Evolutionary conservation across 257 asterid species (phyloP).

Genomic region (Nicotiana undulata): DNA sequence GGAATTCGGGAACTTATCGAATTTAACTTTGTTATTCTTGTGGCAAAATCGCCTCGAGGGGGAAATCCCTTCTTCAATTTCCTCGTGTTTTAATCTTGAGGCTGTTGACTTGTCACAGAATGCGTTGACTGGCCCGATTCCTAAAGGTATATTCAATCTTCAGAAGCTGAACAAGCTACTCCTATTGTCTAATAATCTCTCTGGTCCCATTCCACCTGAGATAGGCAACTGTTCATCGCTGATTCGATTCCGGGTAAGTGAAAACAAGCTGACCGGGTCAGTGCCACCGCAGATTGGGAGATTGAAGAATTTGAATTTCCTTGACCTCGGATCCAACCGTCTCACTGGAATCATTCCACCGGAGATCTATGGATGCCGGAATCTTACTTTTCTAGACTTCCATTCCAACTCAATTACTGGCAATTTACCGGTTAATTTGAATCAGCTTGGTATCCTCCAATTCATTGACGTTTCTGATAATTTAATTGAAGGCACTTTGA

Average conservation of each 20-base stretch:
- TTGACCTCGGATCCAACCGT: constrained; percentile 60
- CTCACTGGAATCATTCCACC: constrained; percentile 48
- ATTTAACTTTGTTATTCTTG: constrained; percentile 47
- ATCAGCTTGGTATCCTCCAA: constrained; percentile 42
- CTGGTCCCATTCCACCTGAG: constrained; percentile 51
- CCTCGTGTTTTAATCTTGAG: constrained; percentile 49
- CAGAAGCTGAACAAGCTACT: constrained; percentile 52
- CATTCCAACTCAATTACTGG: constrained; percentile 70
- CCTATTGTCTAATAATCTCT: constrained; percentile 51
- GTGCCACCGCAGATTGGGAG: constrained; percentile 60
- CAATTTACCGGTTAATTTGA: constrained; percentile 42
- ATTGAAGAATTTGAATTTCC: constrained; percentile 53
- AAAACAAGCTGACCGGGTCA: constrained; percentile 51
- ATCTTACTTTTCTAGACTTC: constrained; percentile 68
- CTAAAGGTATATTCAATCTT: constrained; percentile 50
- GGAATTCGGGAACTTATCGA: constrained; percentile 45
- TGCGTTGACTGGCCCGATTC: constrained; percentile 53
- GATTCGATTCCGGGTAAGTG: constrained; percentile 56
- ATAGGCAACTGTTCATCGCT: constrained; percentile 68
- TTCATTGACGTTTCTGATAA: constrained; percentile 66
- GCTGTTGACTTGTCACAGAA: constrained; percentile 66
- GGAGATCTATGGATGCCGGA: constrained; percentile 60
- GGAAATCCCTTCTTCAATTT: constrained; percentile 48
- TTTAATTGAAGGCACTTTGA: constrained; percentile 49
- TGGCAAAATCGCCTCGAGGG: constrained; percentile 74